A percentile compares a stretch with the other conserved stretches of the same genome.
Conservation (phyloP, 2,329 filamentous ascomycete genomes). For the Fusarium torreyae region DNA sequence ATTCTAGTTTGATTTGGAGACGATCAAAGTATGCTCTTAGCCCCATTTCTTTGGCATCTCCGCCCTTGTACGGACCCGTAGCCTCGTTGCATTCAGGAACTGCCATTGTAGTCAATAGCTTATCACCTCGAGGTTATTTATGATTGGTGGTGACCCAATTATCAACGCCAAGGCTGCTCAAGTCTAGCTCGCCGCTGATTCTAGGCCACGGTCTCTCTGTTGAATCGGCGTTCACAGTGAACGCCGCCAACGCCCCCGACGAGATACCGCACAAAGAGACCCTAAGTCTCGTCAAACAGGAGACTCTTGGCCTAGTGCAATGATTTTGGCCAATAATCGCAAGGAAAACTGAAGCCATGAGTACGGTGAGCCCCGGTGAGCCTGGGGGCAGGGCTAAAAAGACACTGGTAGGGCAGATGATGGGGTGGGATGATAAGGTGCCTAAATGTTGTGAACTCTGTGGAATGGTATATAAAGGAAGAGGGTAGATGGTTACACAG, state of each 20-base stretch:
- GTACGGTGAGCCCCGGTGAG: not conserved
- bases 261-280: not conserved
- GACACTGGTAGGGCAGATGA: not conserved
- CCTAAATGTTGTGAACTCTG: not conserved
- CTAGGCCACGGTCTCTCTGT: constrained; percentile 16
- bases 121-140: not conserved
- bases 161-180: not conserved
- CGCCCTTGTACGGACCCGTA: constrained; percentile 14
- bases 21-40: not conserved
- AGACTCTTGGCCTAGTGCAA: not conserved
- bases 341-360: not conserved
- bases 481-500: not conserved
- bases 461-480: constrained; percentile 1
- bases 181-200: not conserved
- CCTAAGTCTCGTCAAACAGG: not conserved
- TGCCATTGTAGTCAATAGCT: not conserved
- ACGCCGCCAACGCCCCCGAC: not conserved
- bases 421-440: not conserved
- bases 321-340: not conserved
- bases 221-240: not conserved
- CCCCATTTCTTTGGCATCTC: not conserved
- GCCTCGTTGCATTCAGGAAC: not conserved
- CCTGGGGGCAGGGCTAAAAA: too few species aligned
- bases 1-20: not conserved
- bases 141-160: not conserved